Evolutionary conservation across 768 basidiomycete species (phyloP), one percentile per base, ranked within the genome.

Genomic region (Mycena indigotica): DNA sequence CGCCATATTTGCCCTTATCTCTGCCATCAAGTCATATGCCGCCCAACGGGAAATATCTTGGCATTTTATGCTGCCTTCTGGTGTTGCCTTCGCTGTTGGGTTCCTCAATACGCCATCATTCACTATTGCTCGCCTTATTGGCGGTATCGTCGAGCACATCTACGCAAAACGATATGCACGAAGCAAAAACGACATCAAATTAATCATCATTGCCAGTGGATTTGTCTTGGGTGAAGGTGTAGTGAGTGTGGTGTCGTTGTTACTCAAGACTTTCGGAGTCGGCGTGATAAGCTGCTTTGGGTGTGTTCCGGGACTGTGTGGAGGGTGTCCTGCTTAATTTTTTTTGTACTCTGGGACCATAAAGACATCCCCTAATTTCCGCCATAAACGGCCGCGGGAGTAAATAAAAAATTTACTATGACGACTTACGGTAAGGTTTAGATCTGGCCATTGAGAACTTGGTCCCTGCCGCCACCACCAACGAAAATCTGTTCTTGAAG

Each of bases 191-290:
- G 87, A 88, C 57, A 91, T 94, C 56, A 77, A 83, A 28, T 74
- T 95, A 30, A 88, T 98, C 65, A 84, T 98, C 24, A 78, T 96
- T 38, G 96, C 95, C 5, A 93, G 91, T 70, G 96, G 96, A 3
- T 97, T 98, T 70, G 95, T 98, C 24, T 77, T 98, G 17, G 96
- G 96, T 19, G 96, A 98, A 70, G 96, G 96, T 2, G 86, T 97
- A 29, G 78, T 91, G 39, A 95, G 94, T 67, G 81, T 98, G 45
- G 72, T 95, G 26, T 84, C 89, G 15, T 77, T 98, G 48, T 65
- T 87, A 5, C 71, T 97, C 58, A 84, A 85, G 60, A 91, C 87
- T 28, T 80, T 81, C 29, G 94, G 93, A 2, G 74, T 93, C 4
- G 88, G 86, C 5, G 84, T 85, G 6, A 73, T 76, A 17, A 95